Conservation (phyloP, 2,329 filamentous ascomycete genomes). For the Endothia cerciana region DNA sequence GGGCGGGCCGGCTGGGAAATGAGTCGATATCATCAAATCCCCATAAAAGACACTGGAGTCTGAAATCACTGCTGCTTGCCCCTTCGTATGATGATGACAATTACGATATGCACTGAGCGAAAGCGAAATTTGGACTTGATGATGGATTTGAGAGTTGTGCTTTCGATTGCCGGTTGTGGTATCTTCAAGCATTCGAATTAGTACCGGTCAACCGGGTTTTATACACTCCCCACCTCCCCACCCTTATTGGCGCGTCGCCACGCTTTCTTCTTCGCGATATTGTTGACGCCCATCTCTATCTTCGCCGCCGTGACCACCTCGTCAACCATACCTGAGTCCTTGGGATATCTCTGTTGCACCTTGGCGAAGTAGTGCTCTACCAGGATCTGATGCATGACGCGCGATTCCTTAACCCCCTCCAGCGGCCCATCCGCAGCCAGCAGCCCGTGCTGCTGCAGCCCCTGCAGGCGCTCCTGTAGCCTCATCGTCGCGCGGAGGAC, state of each 20-base stretch:
- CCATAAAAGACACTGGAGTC: not conserved
- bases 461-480: constrained; percentile 20
- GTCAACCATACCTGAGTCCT: not conserved
- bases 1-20: not conserved
- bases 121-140: not conserved
- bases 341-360: constrained; percentile 2
- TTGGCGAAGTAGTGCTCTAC: constrained; percentile 25
- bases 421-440: not conserved
- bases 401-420: constrained; percentile 20
- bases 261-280: not conserved
- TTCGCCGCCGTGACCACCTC: constrained; percentile 9
- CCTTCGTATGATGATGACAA: not conserved
- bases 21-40: not conserved
- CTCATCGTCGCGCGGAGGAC: constrained; percentile 25
- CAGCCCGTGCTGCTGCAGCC: constrained; percentile 11
- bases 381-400: constrained; percentile 20
- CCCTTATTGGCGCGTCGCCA: not conserved
- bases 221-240: not conserved
- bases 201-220: not conserved
- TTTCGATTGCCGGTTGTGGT: not conserved
- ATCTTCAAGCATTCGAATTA: not conserved
- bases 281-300: constrained; percentile 21
- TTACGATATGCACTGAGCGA: not conserved
- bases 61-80: not conserved
- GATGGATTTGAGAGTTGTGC: not conserved